Conservation (phyloP, 148 eudicot species). For the Heliosperma pusillum region DNA sequence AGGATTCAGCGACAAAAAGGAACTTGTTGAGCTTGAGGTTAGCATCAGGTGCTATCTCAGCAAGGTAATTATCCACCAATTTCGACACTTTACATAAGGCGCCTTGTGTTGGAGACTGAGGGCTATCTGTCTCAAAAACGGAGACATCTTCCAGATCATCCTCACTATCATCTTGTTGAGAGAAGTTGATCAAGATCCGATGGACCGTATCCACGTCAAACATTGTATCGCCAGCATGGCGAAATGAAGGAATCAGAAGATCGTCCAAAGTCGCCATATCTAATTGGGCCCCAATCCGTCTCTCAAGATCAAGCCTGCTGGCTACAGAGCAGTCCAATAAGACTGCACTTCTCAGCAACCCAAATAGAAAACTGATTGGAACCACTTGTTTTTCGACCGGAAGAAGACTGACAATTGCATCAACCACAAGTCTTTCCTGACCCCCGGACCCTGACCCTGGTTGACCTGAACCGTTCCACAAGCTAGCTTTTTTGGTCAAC, state of each 20-base stretch:
- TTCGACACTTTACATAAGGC: constrained; percentile 77
- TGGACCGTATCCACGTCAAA: constrained; percentile 93
- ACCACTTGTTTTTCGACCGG: constrained; percentile 77
- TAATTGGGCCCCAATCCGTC: constrained; percentile 84
- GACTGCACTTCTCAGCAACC: constrained; percentile 75
- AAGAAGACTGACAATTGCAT: constrained; percentile 68
- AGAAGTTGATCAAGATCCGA: constrained; percentile 74
- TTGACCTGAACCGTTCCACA: constrained; percentile 42
- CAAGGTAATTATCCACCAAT: constrained; percentile 75
- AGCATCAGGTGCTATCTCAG: constrained; percentile 92
- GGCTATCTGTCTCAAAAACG: constrained; percentile 65
- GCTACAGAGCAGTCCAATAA: constrained; percentile 60
- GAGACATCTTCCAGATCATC: constrained; percentile 70
- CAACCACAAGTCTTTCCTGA: constrained; percentile 65
- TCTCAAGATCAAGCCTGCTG: constrained; percentile 82
- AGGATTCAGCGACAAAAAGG: constrained; percentile 66
- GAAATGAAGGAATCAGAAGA: constrained; percentile 84
- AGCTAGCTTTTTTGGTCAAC: constrained; percentile 56
- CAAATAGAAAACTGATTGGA: constrained; percentile 77
- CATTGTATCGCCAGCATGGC: constrained; percentile 69
- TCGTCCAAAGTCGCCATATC: constrained; percentile 87
- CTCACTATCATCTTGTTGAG: constrained; percentile 81
- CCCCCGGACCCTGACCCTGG: constrained; percentile 36
- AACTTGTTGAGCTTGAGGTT: constrained; percentile 82
- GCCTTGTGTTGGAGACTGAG: constrained; percentile 73